Percentiles rank a stretch among this genome's conserved stretches.
Evolutionary conservation across 164 flowering plant genomes (phyloP).

Genomic region (Vitis cinerea): DNA sequence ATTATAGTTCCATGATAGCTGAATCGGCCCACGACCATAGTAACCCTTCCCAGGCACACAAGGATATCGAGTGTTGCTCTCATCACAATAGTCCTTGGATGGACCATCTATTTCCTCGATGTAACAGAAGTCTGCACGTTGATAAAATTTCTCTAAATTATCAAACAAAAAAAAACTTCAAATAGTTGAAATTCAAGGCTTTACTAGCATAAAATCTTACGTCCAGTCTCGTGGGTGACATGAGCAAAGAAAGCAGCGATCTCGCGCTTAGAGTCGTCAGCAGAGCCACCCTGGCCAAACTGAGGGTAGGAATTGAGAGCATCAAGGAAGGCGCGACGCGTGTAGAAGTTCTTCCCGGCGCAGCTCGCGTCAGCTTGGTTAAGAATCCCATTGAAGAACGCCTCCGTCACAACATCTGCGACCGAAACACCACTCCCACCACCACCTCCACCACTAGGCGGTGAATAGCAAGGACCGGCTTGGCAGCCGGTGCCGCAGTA

Average conservation of each 20-base stretch:
- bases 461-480: constrained; percentile 33
- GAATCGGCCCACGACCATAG: constrained; percentile 23
- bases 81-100: constrained; percentile 11
- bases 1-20: constrained; percentile 25
- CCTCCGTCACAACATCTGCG: constrained; percentile 36
- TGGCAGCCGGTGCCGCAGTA: constrained; percentile 49
- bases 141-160: too few species aligned
- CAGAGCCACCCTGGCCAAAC: constrained; percentile 45
- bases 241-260: constrained; percentile 72
- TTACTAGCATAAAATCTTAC: constrained; percentile 28
- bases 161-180: too few species aligned
- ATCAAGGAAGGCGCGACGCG: constrained; percentile 41
- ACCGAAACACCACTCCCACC: constrained; percentile 23
- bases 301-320: constrained; percentile 39
- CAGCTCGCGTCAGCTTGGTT: constrained; percentile 35
- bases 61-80: constrained; percentile 3
- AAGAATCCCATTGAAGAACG: constrained; percentile 45
- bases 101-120: constrained; percentile 35
- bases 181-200: too few species aligned
- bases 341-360: constrained; percentile 50
- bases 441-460: constrained; percentile 9
- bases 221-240: constrained; percentile 58
- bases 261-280: constrained; percentile 57
- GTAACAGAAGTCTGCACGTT: constrained; percentile 36
- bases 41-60: constrained; percentile 6